Evolutionary conservation across 2,329 filamentous ascomycete species (phyloP), one percentile per base, ranked within the genome.

Genomic region (Tolypocladium guangdongense): DNA sequence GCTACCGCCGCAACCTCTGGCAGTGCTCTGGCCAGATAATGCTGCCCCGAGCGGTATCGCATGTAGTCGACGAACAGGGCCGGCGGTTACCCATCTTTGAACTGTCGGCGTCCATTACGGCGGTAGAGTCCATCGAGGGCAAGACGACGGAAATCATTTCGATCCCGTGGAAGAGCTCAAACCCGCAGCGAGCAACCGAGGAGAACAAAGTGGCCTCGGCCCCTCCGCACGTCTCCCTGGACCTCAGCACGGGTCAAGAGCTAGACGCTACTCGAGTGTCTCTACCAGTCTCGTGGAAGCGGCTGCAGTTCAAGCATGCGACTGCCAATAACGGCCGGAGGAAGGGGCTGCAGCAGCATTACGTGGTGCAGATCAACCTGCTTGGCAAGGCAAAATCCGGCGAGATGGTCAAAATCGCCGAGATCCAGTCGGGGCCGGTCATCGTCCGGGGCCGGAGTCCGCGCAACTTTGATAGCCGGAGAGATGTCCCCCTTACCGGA

Each of bases 321-420:
- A 97, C 92, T 0, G 92, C 92, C 50, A 97, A 97, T 68, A 97
- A 97, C 65, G 92, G 92, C 14, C 82, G 92, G 52, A 81, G 92
- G 60, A 96, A 96, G 71, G 92, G 95, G 58, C 74, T 96, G 48
- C 92, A 97, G 66, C 92, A 97, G 68, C 91, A 96, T 68, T 97
- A 96, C 66, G 80, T 95, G 2, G 88, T 97, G 49, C 85, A 89
- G 56, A 83, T 97, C 55, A 90, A 86, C 68, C 78, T 96, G 11
- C 74, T 93, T 38, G 90, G 87, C 22, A 92, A 87, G 52, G 74
- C 89, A n/a, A 75, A 79, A 51, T 71, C 71, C 1, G 75, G 87
- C 1, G 90, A 87, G 12, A 81, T 84, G 27, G 75, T 86, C 53
- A 81, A 80, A 57, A 83, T 97, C 57, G 88, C 88, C 57, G 90